Conservation (phyloP, 768 basidiomycete species). For the Hydnomerulius pinastri region DNA sequence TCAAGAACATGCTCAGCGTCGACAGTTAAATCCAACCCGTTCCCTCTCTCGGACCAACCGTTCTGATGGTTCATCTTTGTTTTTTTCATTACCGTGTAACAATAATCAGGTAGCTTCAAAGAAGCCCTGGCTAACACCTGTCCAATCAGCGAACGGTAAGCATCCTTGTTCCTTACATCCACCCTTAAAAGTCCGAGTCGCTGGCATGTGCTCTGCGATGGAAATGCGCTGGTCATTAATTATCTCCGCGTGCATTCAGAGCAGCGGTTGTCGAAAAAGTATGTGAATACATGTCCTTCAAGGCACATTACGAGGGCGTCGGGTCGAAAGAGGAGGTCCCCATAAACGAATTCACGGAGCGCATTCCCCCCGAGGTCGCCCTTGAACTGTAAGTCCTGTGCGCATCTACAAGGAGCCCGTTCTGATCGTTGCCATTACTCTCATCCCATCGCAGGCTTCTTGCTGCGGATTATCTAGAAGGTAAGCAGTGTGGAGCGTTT, state of each 20-base stretch:
- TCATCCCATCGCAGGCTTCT: constrained; percentile 45
- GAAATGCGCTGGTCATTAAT: background rate
- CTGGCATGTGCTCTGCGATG: too few relatives aligned
- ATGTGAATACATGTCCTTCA: constrained; percentile 88
- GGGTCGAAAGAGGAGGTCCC: constrained; percentile 79
- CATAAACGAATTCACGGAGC: constrained; percentile 72
- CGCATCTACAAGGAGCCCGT: background rate
- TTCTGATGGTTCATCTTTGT: constrained; percentile 10
- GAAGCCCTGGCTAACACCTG: constrained; percentile 76
- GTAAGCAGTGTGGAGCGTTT: constrained; percentile 33
- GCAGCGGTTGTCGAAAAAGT: constrained; percentile 83
- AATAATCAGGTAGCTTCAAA: constrained; percentile 60
- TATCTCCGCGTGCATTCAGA: constrained; percentile 30
- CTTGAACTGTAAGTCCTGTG: constrained; percentile 74
- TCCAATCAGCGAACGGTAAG: constrained; percentile 70
- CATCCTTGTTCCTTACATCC: background rate
- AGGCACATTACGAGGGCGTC: constrained; percentile 71
- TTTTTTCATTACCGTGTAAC: constrained; percentile 10
- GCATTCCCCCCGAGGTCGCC: constrained; percentile 84
- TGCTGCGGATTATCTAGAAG: constrained; percentile 69
- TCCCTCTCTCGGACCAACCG: constrained; percentile 5
- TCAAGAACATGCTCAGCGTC: constrained; percentile 77
- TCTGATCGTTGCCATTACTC: constrained; percentile 18
- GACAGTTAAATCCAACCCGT: constrained; percentile 47
- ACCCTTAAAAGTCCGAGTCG: too few relatives aligned